Base-by-base conservation (phyloP, 495 filamentous ascomycete genomes). In the Pseudomonodictys pantanalensis region DNA sequence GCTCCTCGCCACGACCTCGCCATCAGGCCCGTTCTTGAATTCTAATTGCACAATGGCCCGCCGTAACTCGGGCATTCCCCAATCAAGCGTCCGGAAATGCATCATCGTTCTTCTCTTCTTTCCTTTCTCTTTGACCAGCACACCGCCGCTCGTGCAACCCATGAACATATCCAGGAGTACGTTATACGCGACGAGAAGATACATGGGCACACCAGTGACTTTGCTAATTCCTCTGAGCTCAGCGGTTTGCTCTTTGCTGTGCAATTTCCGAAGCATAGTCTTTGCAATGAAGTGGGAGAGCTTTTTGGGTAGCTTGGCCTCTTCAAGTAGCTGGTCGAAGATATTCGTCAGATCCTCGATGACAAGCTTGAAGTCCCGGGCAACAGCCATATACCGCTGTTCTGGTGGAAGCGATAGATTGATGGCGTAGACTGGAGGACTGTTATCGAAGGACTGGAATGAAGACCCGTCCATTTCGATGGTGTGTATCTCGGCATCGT, bases 41-140 rank as follows among this genome's bases (percentile, higher is more conserved):
- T 88, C 82, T 28, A 87, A 71, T 35, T 79, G 76, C 4, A 87
- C 80, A 26, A 86, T 67, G 28, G 86, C 56, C 20, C 76, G 69
- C 18, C 85, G 75, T 26, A 87, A 68, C 11, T 68, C 64, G 58
- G 84, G 78, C 85, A 88, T 87, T 0, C 74, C 80, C 85, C 85
- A 88, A 63, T 88, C 85, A 45, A 88, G 68, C 2, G 83, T 86
- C 8, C 85, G 72, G 61, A 87, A 88, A 69, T 87, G 85, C 58
- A 86, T 58, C 76, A 86, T 80, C 44, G 62, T 71, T 0, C 55
- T 53, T 7, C 62, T 23, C 67, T 42, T 0, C 57, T 52, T 25
- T 50, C 64, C 24, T 25, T 24, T 32, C 1, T 68, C 60, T 29
- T 71, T 64, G 1, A 73, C 52, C 23, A 69, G 56, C 0, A 75